These are phyloP conservation scores for Neurospora sublineolata DNA, from an alignment of 495 filamentous ascomycete genomes.

Conservation along the genomic window DNA sequence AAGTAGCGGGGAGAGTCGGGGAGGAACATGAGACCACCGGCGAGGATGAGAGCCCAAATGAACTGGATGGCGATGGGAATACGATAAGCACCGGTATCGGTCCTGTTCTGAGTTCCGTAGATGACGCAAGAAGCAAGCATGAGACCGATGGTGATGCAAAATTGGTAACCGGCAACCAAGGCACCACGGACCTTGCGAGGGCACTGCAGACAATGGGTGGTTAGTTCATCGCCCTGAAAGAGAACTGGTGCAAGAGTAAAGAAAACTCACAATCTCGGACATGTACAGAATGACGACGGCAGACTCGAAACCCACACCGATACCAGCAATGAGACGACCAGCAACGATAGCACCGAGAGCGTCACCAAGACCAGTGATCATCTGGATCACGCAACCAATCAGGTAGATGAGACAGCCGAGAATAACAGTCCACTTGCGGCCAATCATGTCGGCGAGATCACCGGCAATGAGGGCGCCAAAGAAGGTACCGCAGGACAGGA, in stretches of 20 bases:
- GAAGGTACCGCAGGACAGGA: slow-evolving; percentile 66
- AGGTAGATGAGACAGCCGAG: slow-evolving; percentile 52
- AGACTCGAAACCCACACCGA: slow-evolving; percentile 65
- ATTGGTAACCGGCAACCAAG: slow-evolving; percentile 65
- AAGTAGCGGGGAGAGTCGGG: slow-evolving; percentile 75
- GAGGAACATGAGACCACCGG: slow-evolving; percentile 45
- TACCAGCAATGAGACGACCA: slow-evolving; percentile 59
- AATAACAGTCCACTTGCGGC: slow-evolving; percentile 59
- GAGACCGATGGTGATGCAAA: slow-evolving; percentile 67
- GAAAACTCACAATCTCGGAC: slow-evolving; percentile 45
- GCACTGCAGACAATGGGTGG: slow-evolving; percentile 19
- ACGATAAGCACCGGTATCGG: slow-evolving; percentile 54
- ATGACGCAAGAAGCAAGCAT: slow-evolving; percentile 62
- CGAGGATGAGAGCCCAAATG: slow-evolving; percentile 57
- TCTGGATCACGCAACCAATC: slow-evolving; percentile 53
- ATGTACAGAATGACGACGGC: slow-evolving; percentile 69
- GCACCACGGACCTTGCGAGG: slow-evolving; percentile 64
- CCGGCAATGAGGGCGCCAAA: slow-evolving; percentile 62
- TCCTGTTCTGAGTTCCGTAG: slow-evolving; percentile 52
- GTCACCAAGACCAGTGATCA: slow-evolving; percentile 25
- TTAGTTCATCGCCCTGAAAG: neutral
- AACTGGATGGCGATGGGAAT: slow-evolving; percentile 64
- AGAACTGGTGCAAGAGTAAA: neutral
- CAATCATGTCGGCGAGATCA: slow-evolving; percentile 56
- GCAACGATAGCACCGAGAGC: slow-evolving; percentile 46